Evolutionary conservation across 2,329 filamentous ascomycete genomes (phyloP), one percentile per base, ranked within the genome.

Genomic region (Arthrobotrys entomopaga): DNA sequence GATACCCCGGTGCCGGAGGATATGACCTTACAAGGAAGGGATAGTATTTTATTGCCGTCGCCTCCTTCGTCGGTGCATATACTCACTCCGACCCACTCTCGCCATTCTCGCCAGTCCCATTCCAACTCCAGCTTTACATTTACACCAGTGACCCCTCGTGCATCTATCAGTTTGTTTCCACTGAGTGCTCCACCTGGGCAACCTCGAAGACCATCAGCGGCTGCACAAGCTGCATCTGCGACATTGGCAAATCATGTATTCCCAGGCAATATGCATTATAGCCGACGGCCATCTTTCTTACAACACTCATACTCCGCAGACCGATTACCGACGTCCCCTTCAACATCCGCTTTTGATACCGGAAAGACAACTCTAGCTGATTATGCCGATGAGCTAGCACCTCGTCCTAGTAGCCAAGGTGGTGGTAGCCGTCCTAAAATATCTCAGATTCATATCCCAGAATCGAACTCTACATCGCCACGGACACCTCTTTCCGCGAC

Each of bases 41-140:
- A 74, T 7, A 74, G 70, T 34, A 65, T 74, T 13, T 34, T 74
- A 7, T 57, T 74, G 22, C 70, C 70, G 2, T 63, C 63, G 11
- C 70, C 70, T 15, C 70, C 69, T 42, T 73, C 69, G 0, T 73
- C 70, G 1, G 57, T 67, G 3, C 70, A 67, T 48, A 66, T 67
- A 15, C 63, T 67, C 11, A 74, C 63, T n/a, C 70, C 70, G 11
- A 67, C 70, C 16, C 38, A 52, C 11, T 74, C 63, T 34, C 70
- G 70, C 34, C 70, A 74, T 20, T 74, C 70, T 54, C 63, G 63
- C 5, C 63, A 63, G 40, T 74, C 70, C 2, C 63, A 66, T 2
- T 74, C 70, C 8, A 74, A 74, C 19, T 74, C 70, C 3, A 74
- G 70, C 48, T 74, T 74, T 43, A 74, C 70, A 46, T 74, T 67